These are phyloP conservation scores for Boletus sp. DNA, from an alignment of 1,284 basidiomycete species.

Conservation along the genomic window DNA sequence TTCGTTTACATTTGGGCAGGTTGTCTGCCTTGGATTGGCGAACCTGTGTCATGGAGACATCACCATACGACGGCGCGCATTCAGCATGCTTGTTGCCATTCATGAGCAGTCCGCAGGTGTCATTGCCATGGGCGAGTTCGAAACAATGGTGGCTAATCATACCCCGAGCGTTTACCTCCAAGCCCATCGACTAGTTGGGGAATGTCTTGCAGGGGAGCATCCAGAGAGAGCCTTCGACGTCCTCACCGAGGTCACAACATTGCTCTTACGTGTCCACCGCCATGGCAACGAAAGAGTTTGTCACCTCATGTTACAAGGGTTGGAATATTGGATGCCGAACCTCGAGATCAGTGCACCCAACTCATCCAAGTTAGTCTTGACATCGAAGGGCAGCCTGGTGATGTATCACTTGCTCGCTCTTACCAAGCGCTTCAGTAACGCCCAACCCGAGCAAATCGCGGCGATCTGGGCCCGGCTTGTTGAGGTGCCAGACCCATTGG, in stretches of 20 bases:
- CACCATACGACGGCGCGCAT: slow-evolving; percentile 71
- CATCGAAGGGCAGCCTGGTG: slow-evolving; percentile 58
- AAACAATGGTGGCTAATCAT: slow-evolving; percentile 72
- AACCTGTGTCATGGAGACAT: slow-evolving; percentile 79
- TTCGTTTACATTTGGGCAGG: slow-evolving; percentile 70
- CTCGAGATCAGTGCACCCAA: slow-evolving; percentile 52
- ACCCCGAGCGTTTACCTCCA: slow-evolving; percentile 77
- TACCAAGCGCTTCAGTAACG: slow-evolving; percentile 75
- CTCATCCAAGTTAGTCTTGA: slow-evolving; percentile 36
- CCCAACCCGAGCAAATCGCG: slow-evolving; percentile 80
- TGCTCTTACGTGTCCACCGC: slow-evolving; percentile 70
- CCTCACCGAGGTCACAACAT: slow-evolving; percentile 69
- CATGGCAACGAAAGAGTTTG: slow-evolving; percentile 42
- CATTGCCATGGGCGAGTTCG: slow-evolving; percentile 65
- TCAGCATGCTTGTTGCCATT: slow-evolving; percentile 73
- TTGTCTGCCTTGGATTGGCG: slow-evolving; percentile 77
- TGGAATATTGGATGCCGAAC: slow-evolving; percentile 79
- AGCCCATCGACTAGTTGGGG: slow-evolving; percentile 75
- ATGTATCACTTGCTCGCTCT: slow-evolving; percentile 85
- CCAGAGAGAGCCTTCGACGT: slow-evolving; percentile 66
- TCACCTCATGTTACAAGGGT: slow-evolving; percentile 62
- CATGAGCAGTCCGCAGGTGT: slow-evolving; percentile 62
- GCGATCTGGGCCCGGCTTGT: slow-evolving; percentile 78
- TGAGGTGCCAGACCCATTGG: slow-evolving; percentile 63
- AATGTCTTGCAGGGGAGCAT: slow-evolving; percentile 79